Percentiles rank a stretch among this genome's conserved stretches.
Evolutionary conservation across 2,329 filamentous ascomycete species (phyloP).

Genomic region (Pleurostoma richardsiae): DNA sequence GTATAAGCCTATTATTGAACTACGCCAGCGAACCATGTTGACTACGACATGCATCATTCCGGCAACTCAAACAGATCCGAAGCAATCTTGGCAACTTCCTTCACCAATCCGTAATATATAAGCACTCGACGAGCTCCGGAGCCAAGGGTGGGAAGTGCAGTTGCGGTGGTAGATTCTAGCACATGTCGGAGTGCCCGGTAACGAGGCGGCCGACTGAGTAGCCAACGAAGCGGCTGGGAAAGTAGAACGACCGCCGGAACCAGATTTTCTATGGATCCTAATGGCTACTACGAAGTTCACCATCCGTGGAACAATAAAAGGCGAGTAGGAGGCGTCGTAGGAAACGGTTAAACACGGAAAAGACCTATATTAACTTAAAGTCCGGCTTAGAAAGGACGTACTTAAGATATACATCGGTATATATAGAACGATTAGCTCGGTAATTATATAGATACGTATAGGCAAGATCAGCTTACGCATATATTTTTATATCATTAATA

Average conservation of each 20-base stretch:
- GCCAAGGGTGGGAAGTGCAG: constrained; percentile 7
- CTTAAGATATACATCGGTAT: constrained; percentile 8
- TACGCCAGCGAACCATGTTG: too few relatives aligned
- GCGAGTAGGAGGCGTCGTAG: constrained; percentile 8
- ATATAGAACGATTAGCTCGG: constrained; percentile 16
- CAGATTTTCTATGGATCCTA: constrained; percentile 1
- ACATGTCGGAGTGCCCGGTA: constrained; percentile 12
- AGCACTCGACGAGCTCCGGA: constrained; percentile 9
- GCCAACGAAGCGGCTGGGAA: constrained; percentile 34
- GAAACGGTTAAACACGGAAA: constrained; percentile 4
- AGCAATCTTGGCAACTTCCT: too few relatives aligned
- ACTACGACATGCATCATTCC: too few relatives aligned
- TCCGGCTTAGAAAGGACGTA: constrained; percentile 3
- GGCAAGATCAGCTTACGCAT: constrained; percentile 18
- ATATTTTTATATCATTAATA: constrained; percentile 22
- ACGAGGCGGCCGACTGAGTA: constrained; percentile 18
- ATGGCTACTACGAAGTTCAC: constrained; percentile 9
- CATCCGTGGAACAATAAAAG: constrained; percentile 7
- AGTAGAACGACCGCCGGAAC: constrained; percentile 1
- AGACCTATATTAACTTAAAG: constrained; percentile 7
- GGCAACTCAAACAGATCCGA: too few relatives aligned
- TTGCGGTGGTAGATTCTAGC: constrained; percentile 13
- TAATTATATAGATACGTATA: constrained; percentile 18
- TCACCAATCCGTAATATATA: too few relatives aligned
- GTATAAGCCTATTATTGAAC: too few relatives aligned